phyloP scores from a whole-genome alignment of 495 filamentous ascomycete species.

The Penicillium taxi region DNA sequence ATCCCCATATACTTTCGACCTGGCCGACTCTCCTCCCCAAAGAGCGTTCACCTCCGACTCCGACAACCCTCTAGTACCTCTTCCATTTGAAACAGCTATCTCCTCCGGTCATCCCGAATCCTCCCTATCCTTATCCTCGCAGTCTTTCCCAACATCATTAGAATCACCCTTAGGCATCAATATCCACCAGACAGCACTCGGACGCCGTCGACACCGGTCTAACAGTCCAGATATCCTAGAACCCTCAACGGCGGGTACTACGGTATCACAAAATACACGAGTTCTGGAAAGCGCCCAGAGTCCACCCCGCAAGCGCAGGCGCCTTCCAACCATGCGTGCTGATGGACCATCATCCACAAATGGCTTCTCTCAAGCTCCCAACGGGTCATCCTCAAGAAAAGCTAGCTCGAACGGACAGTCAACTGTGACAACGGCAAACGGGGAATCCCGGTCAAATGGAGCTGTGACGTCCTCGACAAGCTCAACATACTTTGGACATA shows the following conservation, averaged over 20 bases:
- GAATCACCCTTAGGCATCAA: constrained; percentile 6
- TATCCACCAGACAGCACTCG: constrained; percentile 6
- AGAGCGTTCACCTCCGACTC: constrained; percentile 53
- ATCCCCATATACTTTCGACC: constrained; percentile 47
- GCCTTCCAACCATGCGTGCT: constrained; percentile 55
- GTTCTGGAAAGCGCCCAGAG: constrained; percentile 9
- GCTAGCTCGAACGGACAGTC: constrained; percentile 45
- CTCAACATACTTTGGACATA: constrained; percentile 65
- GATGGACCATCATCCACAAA: constrained; percentile 44
- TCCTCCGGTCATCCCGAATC: constrained; percentile 14
- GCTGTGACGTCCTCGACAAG: constrained; percentile 28
- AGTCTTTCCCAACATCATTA: constrained; percentile 7
- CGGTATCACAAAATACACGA: constrained; percentile 12
- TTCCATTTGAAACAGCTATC: constrained; percentile 22
- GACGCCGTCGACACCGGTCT: constrained; percentile 26
- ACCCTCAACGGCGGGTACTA: constrained; percentile 12
- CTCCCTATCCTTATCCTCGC: constrained; percentile 5
- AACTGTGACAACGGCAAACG: constrained; percentile 26
- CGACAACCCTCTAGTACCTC: constrained; percentile 50
- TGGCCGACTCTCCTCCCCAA: constrained; percentile 51
- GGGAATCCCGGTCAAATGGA: constrained; percentile 42
- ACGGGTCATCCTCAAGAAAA: constrained; percentile 40
- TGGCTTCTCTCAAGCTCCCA: constrained; percentile 42
- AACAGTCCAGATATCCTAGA: constrained; percentile 21
- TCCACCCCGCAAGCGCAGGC: constrained; percentile 53